These are phyloP conservation scores for Dactylellina leptospora DNA, from an alignment of 2,329 filamentous ascomycete genomes.

Conservation along the genomic window DNA sequence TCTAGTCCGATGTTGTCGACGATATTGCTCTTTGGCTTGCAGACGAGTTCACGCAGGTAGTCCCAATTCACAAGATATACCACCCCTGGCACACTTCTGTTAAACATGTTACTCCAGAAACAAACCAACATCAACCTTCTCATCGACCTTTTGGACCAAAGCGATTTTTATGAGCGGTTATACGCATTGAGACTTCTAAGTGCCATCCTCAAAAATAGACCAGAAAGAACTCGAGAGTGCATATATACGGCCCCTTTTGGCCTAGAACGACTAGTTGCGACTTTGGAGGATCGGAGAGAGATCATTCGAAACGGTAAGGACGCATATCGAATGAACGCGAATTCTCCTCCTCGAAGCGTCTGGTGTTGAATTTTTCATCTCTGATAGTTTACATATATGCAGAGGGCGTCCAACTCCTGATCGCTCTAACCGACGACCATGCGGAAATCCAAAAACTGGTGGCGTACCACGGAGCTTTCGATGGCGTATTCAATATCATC, in stretches of 20 bases:
- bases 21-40: slow-evolving; percentile 96
- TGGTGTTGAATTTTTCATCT: slow-evolving; percentile 51
- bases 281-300: slow-evolving; percentile 85
- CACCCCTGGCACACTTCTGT: neutral
- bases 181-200: slow-evolving; percentile 90
- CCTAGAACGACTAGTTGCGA: slow-evolving; percentile 82
- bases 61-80: neutral
- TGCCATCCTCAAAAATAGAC: slow-evolving; percentile 82
- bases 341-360: slow-evolving; percentile 2
- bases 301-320: slow-evolving; percentile 77
- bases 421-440: slow-evolving; percentile 84
- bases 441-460: slow-evolving; percentile 92
- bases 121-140: slow-evolving; percentile 96
- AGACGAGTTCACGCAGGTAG: slow-evolving; percentile 92
- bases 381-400: slow-evolving; percentile 51
- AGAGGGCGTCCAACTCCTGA: slow-evolving; percentile 86
- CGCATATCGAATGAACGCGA: no score
- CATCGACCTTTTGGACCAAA: slow-evolving; percentile 84
- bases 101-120: slow-evolving; percentile 61
- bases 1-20: slow-evolving; percentile 91
- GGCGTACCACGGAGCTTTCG: slow-evolving; percentile 93
- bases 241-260: slow-evolving; percentile 88
- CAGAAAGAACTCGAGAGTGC: slow-evolving; percentile 93
- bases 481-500: slow-evolving; percentile 83
- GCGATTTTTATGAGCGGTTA: slow-evolving; percentile 87